Base-by-base conservation (phyloP, 345 rosid species). In the Moricandia moricandioides region DNA sequence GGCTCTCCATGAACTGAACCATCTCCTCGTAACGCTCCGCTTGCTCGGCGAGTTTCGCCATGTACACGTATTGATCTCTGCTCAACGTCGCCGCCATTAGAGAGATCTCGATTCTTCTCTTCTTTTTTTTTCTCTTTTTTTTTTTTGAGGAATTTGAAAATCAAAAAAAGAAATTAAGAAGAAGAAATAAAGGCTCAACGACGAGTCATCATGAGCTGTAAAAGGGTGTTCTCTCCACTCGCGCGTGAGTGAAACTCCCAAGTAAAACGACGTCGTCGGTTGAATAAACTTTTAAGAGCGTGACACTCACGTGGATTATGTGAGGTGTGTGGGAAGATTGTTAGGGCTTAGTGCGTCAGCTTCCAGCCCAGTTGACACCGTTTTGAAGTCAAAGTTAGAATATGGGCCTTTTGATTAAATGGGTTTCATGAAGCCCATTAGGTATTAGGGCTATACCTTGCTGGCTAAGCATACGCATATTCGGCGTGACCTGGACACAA, bases 1-100 rank as follows among this genome's bases (percentile, higher is more conserved):
- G 90, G 79, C 84, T 83, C 51, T 89, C 95, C 95, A 89, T 89
- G 79, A 85, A 88, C 76, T 87, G 85, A 6, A 89, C 95, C 95
- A 89, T 89, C 82, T 89, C 92, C 74, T 89, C 95, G 61, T 81
- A 81, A 16, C 83, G 81, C 79, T 81, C 83, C 1, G 83, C 83
- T 67, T 80, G 83, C 56, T 80, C 83, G 1, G 83, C 80, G 1
- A 80, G 80, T 69, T 81, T 81, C 52, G 83, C 83, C 81, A 81
- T 72, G 79, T 81, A 81, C 29, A 81, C 83, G 72, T 77, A 81
- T 56, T 81, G 83, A 37, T 81, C 83, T 65, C 83, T 81, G 79
- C 39, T 81, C 40, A 81, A 45, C 45, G 74, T 61, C 78, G 78
- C 55, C 80, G 80, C 80, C 81, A 73, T 77, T 47, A 66, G 73